Evolutionary conservation across 1,284 basidiomycete genomes (phyloP).

Genomic region (Cystobasidium sp.): DNA sequence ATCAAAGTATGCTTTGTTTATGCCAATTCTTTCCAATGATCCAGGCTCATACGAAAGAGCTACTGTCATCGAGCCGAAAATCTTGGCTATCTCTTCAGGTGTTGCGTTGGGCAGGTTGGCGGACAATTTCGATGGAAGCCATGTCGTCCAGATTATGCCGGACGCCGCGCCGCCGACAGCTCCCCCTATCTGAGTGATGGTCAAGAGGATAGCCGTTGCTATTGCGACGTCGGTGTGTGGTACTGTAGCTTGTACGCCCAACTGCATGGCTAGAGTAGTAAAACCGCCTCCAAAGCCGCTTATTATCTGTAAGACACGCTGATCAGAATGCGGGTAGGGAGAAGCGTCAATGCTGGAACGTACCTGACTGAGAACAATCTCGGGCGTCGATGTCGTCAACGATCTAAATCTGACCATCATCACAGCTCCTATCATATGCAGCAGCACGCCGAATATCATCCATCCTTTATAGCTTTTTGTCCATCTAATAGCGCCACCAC

Average conservation of each 20-base stretch:
- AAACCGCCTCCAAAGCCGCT: conserved; percentile 51
- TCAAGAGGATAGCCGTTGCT: conserved; percentile 54
- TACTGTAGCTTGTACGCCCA: conserved; percentile 53
- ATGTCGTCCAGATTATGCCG: conserved; percentile 54
- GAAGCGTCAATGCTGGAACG: neutral
- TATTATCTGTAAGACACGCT: conserved; percentile 26
- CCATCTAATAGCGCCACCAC: conserved; percentile 50
- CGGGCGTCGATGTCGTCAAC: conserved; percentile 52
- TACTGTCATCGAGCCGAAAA: conserved; percentile 52
- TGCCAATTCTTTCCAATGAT: conserved; percentile 46
- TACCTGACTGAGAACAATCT: conserved; percentile 53
- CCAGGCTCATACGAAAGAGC: conserved; percentile 50
- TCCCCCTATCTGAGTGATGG: conserved; percentile 54
- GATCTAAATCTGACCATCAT: conserved; percentile 54
- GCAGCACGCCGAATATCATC: conserved; percentile 52
- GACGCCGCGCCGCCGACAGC: conserved; percentile 54
- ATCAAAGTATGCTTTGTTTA: conserved; percentile 52
- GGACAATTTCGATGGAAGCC: conserved; percentile 48
- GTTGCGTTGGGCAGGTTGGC: conserved; percentile 45
- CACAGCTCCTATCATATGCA: conserved; percentile 53
- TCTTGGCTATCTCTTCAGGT: conserved; percentile 47
- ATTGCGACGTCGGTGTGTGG: conserved; percentile 52
- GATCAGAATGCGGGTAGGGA: neutral
- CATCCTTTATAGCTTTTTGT: conserved; percentile 53
- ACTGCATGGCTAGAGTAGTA: conserved; percentile 52